phyloP scores from a whole-genome alignment of 2,329 filamentous ascomycete genomes.

The Trichoderma simmonsii region DNA sequence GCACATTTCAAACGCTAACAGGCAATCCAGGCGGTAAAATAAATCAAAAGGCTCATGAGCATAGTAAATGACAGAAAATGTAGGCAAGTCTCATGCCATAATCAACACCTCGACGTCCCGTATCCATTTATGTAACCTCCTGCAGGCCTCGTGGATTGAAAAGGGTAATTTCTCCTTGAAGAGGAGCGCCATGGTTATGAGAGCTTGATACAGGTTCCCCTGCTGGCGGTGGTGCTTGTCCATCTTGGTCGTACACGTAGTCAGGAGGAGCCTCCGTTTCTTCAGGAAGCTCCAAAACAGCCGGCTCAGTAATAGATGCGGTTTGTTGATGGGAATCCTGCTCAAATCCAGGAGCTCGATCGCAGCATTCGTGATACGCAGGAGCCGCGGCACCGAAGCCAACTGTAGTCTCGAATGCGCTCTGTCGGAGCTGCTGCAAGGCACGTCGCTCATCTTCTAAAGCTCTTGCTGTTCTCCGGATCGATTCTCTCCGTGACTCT shows the following conservation, averaged over 20 bases:
- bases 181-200: not conserved
- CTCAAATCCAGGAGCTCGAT: conserved; percentile 8
- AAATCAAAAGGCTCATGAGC: not conserved
- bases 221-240: not conserved
- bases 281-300: conserved; percentile 12
- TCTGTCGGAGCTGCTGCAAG: conserved; percentile 19
- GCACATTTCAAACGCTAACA: not conserved
- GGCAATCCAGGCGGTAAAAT: not conserved
- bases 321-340: not conserved
- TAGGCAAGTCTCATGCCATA: not conserved
- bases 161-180: not conserved
- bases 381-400: conserved; percentile 19
- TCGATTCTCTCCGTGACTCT: not conserved
- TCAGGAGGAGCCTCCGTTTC: conserved; percentile 7
- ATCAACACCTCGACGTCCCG: not conserved
- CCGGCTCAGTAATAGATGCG: not conserved
- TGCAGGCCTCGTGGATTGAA: not conserved
- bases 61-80: not conserved
- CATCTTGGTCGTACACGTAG: not conserved
- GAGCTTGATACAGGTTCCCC: not conserved
- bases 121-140: not conserved
- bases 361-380: conserved; percentile 18
- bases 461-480: conserved; percentile 6
- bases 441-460: conserved; percentile 12
- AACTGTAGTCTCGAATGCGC: conserved; percentile 15